Evolutionary conservation across 352 stramenopile genomes (phyloP).

Genomic region (Phytophthora melonis): DNA sequence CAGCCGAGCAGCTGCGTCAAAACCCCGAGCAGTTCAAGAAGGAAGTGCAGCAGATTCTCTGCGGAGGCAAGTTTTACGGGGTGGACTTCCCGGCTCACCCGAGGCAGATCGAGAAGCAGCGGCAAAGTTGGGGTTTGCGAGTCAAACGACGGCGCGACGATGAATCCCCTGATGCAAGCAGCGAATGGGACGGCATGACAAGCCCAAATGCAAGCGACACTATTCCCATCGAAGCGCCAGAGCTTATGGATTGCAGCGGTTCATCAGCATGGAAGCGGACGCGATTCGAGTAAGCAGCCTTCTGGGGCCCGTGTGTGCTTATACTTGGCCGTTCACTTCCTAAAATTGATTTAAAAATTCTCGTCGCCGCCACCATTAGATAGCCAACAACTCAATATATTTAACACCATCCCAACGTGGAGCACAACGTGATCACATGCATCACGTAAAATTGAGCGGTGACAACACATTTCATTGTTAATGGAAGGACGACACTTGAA

Average conservation of each 20-base stretch:
- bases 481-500: too few relatives aligned
- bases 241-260: slow-evolving; percentile 53
- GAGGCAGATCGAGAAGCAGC: slow-evolving; percentile 63
- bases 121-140: slow-evolving; percentile 57
- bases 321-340: slow-evolving; percentile 6
- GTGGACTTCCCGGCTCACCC: slow-evolving; percentile 71
- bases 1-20: slow-evolving; percentile 64
- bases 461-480: too few relatives aligned
- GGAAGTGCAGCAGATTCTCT: slow-evolving; percentile 73
- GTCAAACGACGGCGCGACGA: slow-evolving; percentile 64
- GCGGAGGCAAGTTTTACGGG: slow-evolving; percentile 65
- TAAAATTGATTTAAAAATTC: slow-evolving; percentile 17
- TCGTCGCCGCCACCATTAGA: slow-evolving; percentile 24
- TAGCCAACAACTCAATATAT: slow-evolving; percentile 43
- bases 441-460: too few relatives aligned
- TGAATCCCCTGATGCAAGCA: slow-evolving; percentile 34
- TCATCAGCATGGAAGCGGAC: slow-evolving; percentile 68
- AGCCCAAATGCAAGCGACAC: slow-evolving; percentile 31
- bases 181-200: slow-evolving; percentile 45
- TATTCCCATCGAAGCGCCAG: slow-evolving; percentile 35
- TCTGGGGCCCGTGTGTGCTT: not conserved
- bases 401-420: slow-evolving; percentile 41
- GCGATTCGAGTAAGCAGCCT: slow-evolving; percentile 55
- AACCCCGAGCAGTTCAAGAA: slow-evolving; percentile 58
- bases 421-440: too few relatives aligned